Percentiles rank a stretch among this genome's conserved stretches.
Evolutionary conservation across 2,329 filamentous ascomycete species (phyloP).

Genomic region (Pseudogymnoascus sp.): DNA sequence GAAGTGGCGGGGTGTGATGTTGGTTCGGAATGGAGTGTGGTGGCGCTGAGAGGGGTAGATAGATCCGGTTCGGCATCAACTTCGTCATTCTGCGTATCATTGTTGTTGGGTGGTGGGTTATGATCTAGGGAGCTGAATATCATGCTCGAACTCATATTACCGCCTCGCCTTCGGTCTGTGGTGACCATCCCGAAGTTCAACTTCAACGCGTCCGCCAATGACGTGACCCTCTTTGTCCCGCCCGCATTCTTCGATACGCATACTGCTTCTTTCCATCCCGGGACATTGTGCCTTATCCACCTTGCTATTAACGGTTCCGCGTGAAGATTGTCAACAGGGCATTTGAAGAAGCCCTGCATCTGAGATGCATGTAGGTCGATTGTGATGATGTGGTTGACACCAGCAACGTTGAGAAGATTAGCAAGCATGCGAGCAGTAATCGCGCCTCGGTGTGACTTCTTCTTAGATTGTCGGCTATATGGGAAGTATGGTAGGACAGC

Average conservation of each 20-base stretch:
- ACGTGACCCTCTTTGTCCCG: slow-evolving; percentile 94
- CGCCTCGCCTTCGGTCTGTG: slow-evolving; percentile 62
- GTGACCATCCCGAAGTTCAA: slow-evolving; percentile 96
- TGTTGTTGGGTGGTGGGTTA: background rate
- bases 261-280: slow-evolving; percentile 81
- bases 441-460: slow-evolving; percentile 92
- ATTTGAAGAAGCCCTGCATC: slow-evolving; percentile 99
- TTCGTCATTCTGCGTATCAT: background rate
- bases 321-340: slow-evolving; percentile 93
- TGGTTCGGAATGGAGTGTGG: background rate
- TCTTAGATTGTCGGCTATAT: slow-evolving; percentile 99
- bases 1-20: slow-evolving; percentile 15
- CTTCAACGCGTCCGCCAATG: slow-evolving; percentile 88
- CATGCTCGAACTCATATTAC: slow-evolving; percentile 68
- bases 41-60: background rate
- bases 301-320: slow-evolving; percentile 91
- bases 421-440: slow-evolving; percentile 97
- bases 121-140: slow-evolving; percentile 33
- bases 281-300: slow-evolving; percentile 87
- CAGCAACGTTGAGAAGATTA: slow-evolving; percentile 86
- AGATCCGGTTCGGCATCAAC: background rate
- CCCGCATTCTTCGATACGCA: slow-evolving; percentile 98
- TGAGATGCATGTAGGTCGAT: slow-evolving; percentile 95
- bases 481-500: slow-evolving; percentile 92
- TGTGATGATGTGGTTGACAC: slow-evolving; percentile 95